Conservation (phyloP, 78 protist genomes). For the Polysphondylium violaceum region DNA sequence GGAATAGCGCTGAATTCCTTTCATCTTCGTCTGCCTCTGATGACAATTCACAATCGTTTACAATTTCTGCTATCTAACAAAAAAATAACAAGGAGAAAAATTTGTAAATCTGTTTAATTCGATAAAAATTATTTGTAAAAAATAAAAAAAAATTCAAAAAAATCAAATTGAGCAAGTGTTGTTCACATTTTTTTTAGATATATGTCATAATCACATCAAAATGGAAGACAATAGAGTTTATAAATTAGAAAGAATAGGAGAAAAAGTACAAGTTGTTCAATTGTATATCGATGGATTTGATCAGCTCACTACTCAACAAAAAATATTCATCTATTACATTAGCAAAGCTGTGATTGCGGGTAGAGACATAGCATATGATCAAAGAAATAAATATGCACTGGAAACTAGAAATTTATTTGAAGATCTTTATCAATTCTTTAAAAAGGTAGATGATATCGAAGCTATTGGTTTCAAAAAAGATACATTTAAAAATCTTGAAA, state of each 20-base stretch:
- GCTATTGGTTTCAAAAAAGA: neutral
- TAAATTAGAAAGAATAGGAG: neutral
- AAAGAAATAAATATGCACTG: neutral
- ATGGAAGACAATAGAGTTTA: neutral
- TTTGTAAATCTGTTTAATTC: no score
- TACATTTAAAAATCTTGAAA: neutral
- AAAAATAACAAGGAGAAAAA: no score
- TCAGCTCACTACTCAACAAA: neutral
- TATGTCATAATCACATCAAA: no score
- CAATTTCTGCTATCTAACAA: no score
- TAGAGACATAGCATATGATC: conserved; percentile 14
- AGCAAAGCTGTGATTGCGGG: neutral
- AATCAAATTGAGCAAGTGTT: no score
- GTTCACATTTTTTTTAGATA: no score
- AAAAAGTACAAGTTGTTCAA: neutral
- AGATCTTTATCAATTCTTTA: neutral
- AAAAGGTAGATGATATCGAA: neutral
- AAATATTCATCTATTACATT: neutral
- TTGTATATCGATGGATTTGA: conserved; percentile 24
- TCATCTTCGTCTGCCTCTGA: no score
- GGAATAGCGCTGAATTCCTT: no score
- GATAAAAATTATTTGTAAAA: no score
- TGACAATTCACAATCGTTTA: no score
- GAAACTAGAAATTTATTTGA: neutral
- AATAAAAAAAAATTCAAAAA: no score